Evolutionary conservation across 2,329 filamentous ascomycete species (phyloP).

Genomic region (Fusarium udum): DNA sequence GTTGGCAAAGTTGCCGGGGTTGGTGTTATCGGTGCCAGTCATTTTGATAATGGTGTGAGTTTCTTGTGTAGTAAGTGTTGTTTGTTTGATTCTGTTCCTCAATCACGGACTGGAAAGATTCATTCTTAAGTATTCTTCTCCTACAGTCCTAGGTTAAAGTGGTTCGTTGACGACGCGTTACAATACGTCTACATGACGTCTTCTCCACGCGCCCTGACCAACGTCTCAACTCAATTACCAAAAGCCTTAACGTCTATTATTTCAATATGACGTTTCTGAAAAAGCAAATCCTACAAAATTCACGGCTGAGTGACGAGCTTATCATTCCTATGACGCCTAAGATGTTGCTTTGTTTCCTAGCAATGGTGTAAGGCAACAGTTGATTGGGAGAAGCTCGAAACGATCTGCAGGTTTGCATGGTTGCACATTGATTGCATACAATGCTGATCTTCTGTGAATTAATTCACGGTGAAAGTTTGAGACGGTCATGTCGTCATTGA

Average conservation of each 20-base stretch:
- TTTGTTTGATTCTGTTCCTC: neutral
- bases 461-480: neutral
- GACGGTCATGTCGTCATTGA: neutral
- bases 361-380: neutral
- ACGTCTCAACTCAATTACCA: neutral
- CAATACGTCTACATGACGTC: constrained; percentile 3
- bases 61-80: neutral
- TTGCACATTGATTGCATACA: fast-evolving
- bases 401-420: neutral
- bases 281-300: neutral
- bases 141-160: neutral
- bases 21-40: constrained; percentile 37
- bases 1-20: constrained; percentile 45
- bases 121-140: neutral
- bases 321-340: neutral
- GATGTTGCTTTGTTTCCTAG: neutral
- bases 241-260: neutral
- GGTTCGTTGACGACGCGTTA: neutral
- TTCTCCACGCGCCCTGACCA: neutral
- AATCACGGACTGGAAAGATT: fast-evolving
- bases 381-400: neutral
- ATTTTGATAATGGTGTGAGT: constrained; percentile 9
- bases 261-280: constrained; percentile 7
- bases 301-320: neutral
- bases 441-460: neutral